These are phyloP conservation scores for Kazachstania taianensis DNA, from an alignment of 805 yeast genomes.

Conservation along the genomic window DNA sequence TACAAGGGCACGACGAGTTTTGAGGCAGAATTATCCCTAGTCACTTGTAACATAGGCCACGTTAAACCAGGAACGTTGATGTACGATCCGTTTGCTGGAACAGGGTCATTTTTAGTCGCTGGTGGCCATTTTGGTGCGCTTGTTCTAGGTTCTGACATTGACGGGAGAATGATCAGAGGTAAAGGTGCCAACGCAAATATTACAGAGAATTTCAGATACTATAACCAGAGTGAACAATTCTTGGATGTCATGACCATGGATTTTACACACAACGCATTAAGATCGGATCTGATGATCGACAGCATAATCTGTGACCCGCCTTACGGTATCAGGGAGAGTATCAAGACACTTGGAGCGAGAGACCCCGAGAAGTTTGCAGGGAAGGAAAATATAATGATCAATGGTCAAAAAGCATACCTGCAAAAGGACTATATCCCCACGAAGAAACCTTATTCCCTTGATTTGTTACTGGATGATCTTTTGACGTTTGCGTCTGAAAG, in stretches of 20 bases:
- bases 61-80: conserved; percentile 53
- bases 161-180: conserved; percentile 69
- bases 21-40: conserved; percentile 84
- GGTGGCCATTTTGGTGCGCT: conserved; percentile 77
- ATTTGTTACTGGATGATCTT: conserved; percentile 66
- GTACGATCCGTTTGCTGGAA: conserved; percentile 94
- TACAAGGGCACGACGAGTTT: conserved; percentile 95
- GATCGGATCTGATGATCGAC: conserved; percentile 55
- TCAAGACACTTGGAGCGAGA: conserved; percentile 83
- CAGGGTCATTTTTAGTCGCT: conserved; percentile 88
- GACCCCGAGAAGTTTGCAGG: conserved; percentile 60
- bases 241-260: conserved; percentile 85
- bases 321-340: conserved; percentile 92
- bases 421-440: conserved; percentile 84
- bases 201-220: conserved; percentile 62
- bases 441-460: conserved; percentile 79
- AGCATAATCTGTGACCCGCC: conserved; percentile 94
- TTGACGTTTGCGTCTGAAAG: conserved; percentile 62
- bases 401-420: conserved; percentile 68
- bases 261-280: conserved; percentile 80
- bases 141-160: conserved; percentile 84
- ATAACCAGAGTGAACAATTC: conserved; percentile 45
- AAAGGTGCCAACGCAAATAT: conserved; percentile 37
- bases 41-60: conserved; percentile 80
- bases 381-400: conserved; percentile 61